Base-by-base conservation (phyloP, 257 asterid genomes). In the Penstemon eatonii region DNA sequence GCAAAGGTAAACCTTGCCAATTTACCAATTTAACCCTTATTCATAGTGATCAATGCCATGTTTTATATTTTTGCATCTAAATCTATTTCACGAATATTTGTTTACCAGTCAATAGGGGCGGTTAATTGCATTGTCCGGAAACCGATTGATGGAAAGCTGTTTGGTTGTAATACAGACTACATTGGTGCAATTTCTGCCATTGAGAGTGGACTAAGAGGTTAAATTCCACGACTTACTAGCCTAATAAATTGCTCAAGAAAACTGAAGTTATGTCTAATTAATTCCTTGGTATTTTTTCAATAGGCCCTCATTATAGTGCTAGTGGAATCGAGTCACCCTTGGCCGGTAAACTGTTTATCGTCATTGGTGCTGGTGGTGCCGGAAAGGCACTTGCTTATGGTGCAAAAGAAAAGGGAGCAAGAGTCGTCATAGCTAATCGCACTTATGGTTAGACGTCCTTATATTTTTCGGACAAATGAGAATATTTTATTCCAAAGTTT, bases 321-420 rank as follows among this genome's bases (percentile, higher is more conserved):
- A 40, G 51, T 64, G 81, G 80, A 37, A 67, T 51, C 8, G 72
- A 55, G 60, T 94, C 96, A 3, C 97, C 95, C 47, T 79, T 91
- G 80, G 87, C 86, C 25, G 91, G 96, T 55, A 94, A 87, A 78
- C 63, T 91, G 66, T 91, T 94, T 68, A 83, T 94, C 33, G 93
- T 94, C 66, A 84, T 91, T 65, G 99, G 97, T 51, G 99, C 99
- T 63, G 99, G 99, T 33, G 99, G 99, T 44, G 99, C 97, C n/a
- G 97, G 96, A 50, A 91, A 85, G 82, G 93, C 97, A 18, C 87
- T 94, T 56, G 99, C 99, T 61, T 91, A 84, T 70, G 99, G 99
- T 43, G 97, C 99, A 60, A 94, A 91, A 78, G 88, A 76, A 78
- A 94, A 94, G 83, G 99, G 99, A 54, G 96, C 97, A 71, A 78